These are phyloP conservation scores for Coemansia pectinata DNA, from an alignment of 192 early-diverging fungal species.

Conservation along the genomic window DNA sequence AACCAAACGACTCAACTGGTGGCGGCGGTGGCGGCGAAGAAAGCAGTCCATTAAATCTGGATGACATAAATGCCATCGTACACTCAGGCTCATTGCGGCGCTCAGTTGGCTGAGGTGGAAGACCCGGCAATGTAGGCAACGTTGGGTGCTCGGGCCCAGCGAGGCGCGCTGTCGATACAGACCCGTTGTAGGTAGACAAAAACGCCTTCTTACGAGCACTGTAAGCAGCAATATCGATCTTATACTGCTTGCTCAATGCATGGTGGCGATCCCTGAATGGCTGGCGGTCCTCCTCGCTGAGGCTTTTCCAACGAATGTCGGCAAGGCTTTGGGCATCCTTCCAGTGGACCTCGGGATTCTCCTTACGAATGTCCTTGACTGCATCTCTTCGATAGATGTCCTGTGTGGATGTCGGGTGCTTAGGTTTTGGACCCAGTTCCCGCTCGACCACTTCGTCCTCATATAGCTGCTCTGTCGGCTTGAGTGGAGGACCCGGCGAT, in stretches of 20 bases:
- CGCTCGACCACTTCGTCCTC: not conserved
- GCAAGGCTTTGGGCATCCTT: not conserved
- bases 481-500: no score
- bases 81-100: not conserved
- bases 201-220: no score
- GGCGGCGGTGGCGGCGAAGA: not conserved
- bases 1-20: not conserved
- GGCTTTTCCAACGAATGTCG: not conserved
- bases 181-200: no score
- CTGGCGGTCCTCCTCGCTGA: not conserved
- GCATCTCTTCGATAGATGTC: not conserved
- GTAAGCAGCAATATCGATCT: constrained; percentile 1
- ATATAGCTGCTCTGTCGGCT: no score
- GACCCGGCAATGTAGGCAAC: not conserved
- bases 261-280: not conserved
- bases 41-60: not conserved
- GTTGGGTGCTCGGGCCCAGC: not conserved
- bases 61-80: not conserved
- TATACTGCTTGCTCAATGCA: not conserved
- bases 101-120: not conserved
- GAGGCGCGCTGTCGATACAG: no score
- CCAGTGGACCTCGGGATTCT: not conserved
- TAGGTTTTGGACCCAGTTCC: not conserved
- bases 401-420: not conserved
- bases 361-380: not conserved